phyloP scores from a whole-genome alignment of 163 green algal species.

The Scenedesmus sp. region DNA sequence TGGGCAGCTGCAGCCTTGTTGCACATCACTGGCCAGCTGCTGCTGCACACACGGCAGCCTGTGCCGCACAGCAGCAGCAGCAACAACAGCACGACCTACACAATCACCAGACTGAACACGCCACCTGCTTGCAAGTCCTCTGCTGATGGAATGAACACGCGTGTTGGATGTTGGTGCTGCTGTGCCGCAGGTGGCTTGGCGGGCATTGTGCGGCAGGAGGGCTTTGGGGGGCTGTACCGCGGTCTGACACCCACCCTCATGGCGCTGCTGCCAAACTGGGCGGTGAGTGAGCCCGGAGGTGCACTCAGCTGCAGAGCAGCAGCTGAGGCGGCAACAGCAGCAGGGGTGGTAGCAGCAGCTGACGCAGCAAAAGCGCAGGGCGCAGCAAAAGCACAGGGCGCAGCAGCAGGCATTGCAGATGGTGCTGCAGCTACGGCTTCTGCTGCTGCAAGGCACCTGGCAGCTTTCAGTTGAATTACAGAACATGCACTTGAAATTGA shows the following conservation, averaged over 20 bases:
- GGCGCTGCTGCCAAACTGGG: conserved; percentile 98
- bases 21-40: no score
- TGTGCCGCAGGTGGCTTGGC: conserved; percentile 72
- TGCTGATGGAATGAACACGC: background rate
- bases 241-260: conserved; percentile 91
- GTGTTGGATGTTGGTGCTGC: background rate
- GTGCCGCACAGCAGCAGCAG: no score
- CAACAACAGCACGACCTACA: no score
- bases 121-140: background rate
- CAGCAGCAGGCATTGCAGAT: background rate
- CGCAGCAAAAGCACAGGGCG: background rate
- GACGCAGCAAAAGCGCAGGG: background rate
- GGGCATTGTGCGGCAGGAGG: conserved; percentile 85
- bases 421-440: no score
- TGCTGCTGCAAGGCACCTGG: background rate
- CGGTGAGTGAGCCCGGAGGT: conserved; percentile 65
- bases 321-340: background rate
- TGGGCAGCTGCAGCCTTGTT: no score
- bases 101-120: no score
- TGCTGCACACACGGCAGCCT: no score
- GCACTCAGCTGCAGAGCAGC: background rate
- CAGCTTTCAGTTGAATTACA: no score
- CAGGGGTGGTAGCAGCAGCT: background rate
- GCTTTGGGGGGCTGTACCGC: conserved; percentile 85
- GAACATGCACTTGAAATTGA: no score